Evolutionary conservation across 2,329 filamentous ascomycete species (phyloP), one percentile per base, ranked within the genome.

Genomic region (Neonectria punicea): DNA sequence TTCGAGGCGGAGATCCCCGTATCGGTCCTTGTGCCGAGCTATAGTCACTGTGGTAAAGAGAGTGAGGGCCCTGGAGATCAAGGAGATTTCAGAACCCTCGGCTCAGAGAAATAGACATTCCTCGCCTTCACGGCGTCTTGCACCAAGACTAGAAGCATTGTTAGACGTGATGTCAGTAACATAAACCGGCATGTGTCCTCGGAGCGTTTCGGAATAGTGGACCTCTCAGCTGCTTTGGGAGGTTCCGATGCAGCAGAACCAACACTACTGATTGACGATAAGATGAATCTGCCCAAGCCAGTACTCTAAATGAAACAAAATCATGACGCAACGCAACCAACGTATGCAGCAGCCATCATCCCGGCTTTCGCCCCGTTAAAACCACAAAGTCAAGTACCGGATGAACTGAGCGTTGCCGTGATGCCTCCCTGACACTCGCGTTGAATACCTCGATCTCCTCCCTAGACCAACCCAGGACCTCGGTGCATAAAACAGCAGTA

Each of bases 361-460:
- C 56, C 11, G 71, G 73, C 58, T 77, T 78, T 59, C 70, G 72
- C 0, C 75, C 78, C 51, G 70, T 76, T 0, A 79, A 67, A 53
- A 77, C 69, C 43, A 76, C 50, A 41, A 75, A 72, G 43, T 79
- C 74, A 34, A 76, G 76, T 32, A 77, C 66, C 3, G 76, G 63
- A 63, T 81, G 78, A 3, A 74, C 69, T 10, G 65, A 71, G 16
- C 55, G 68, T 53, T 77, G 73, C 25, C 67, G 70, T 8, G 71
- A 66, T 5, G 68, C 70, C 9, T 67, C 20, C n/a, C 73, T 65
- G 1, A 76, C 74, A 1, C 63, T 53, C 2, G 61, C 56, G 6
- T 76, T 76, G 13, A 77, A 67, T 28, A 81, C 77, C 77, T 85
- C 80, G 2, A 85, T 83, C 61, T 83, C 78, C n/a, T 81, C 81